Conservation (phyloP, 495 filamentous ascomycete genomes). For the Tuber indicum region DNA sequence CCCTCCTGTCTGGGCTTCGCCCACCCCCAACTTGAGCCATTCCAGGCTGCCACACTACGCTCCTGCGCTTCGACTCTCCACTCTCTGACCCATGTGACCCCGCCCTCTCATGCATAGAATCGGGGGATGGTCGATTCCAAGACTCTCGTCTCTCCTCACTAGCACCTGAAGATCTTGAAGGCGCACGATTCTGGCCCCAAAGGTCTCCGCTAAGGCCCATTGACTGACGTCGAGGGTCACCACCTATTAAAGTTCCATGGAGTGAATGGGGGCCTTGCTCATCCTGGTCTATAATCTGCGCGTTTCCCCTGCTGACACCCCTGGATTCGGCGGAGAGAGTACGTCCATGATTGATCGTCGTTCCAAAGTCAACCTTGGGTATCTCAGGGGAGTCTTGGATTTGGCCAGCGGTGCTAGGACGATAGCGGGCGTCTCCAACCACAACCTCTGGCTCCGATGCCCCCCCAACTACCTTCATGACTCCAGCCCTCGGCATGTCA, state of each 20-base stretch:
- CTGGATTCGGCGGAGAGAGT: slow-evolving; percentile 43
- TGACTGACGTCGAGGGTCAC: slow-evolving; percentile 23
- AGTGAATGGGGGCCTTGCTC: slow-evolving; percentile 19
- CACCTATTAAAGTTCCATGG: slow-evolving; percentile 29
- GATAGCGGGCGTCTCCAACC: slow-evolving; percentile 58
- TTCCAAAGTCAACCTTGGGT: slow-evolving; percentile 79
- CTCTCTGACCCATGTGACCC: slow-evolving; percentile 44
- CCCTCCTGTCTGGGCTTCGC: slow-evolving; percentile 45
- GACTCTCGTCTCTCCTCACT: slow-evolving; percentile 21
- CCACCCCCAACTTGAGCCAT: slow-evolving; percentile 47
- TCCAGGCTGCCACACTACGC: slow-evolving; percentile 74
- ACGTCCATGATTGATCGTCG: slow-evolving; percentile 63
- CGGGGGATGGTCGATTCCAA: slow-evolving; percentile 36
- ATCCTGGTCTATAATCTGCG: slow-evolving; percentile 21
- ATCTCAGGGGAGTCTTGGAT: slow-evolving; percentile 44
- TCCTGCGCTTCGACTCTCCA: slow-evolving; percentile 51
- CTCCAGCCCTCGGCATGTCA: slow-evolving; percentile 70
- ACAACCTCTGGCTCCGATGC: slow-evolving; percentile 49
- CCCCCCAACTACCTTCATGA: slow-evolving; percentile 71
- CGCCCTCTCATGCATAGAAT: slow-evolving; percentile 45
- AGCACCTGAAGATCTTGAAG: slow-evolving; percentile 32
- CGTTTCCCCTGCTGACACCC: slow-evolving; percentile 30
- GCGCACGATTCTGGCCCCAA: slow-evolving; percentile 27
- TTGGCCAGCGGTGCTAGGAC: slow-evolving; percentile 39
- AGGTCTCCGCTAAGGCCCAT: slow-evolving; percentile 26